Conservation (phyloP, 78 protist genomes). For the Dictyostelium citrinum region DNA sequence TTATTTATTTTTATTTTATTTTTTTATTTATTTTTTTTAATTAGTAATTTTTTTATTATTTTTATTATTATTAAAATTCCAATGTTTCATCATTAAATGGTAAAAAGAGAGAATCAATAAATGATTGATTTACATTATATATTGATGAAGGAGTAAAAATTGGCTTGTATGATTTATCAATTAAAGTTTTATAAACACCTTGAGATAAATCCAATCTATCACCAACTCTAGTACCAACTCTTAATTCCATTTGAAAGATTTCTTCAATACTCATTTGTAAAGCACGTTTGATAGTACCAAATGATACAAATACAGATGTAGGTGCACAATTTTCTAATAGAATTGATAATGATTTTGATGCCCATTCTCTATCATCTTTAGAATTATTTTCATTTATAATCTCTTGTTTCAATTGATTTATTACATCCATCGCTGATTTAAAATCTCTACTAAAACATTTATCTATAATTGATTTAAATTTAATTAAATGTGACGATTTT, state of each 20-base stretch:
- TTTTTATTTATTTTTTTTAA: too few relatives aligned
- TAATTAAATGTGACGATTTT: not conserved
- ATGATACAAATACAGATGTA: not conserved
- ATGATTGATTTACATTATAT: not conserved
- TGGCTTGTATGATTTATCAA: not conserved
- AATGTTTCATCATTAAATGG: not conserved
- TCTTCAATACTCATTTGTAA: not conserved
- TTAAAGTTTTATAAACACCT: constrained; percentile 1
- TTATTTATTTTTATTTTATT: too few relatives aligned
- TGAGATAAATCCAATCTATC: not conserved
- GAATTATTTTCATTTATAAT: not conserved
- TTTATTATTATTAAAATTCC: not conserved
- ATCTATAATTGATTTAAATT: not conserved
- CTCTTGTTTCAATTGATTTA: not conserved
- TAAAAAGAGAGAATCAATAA: not conserved
- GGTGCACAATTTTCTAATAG: not conserved
- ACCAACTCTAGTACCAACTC: constrained; percentile 27
- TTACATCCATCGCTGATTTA: not conserved
- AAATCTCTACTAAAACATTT: not conserved
- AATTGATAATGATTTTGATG: not conserved
- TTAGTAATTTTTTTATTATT: too few relatives aligned
- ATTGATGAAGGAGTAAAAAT: constrained; percentile 2
- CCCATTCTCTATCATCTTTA: not conserved
- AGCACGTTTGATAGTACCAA: not conserved
- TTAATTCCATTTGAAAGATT: not conserved